Base-by-base conservation (phyloP, 1,139 yeast species). In the Pichia sp. region DNA sequence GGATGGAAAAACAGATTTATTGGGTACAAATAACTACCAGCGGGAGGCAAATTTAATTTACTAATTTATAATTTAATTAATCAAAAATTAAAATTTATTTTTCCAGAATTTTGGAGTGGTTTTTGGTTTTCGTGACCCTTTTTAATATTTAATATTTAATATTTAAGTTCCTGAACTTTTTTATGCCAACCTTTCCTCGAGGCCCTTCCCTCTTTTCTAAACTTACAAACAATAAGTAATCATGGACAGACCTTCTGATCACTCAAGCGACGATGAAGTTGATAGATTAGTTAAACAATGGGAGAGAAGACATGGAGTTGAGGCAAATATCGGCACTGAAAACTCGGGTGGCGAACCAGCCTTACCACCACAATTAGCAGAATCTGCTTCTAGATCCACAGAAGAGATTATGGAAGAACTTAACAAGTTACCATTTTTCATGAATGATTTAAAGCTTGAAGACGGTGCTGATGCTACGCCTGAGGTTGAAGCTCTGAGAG, bases 391-490 rank as follows among this genome's bases (percentile, higher is more conserved):
- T 52, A 85, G 84, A 63, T 68, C 88, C 3, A 76, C 87, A 0
- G 96, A 87, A 53, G 93, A 90, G 55, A 84, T 90, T 28, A 76
- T 88, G 71, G 73, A 74, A 30, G 96, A 90, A 61, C 73, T 93
- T 63, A 90, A 89, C 66, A 76, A 87, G 61, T 73, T 90, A 66
- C 99, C 99, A 18, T 87, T 93, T 62, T 95, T 93, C 74, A 95
- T 93, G 99, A 90, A 93, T 10, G 79, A 87, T 62, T 70, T 90
- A 31, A 96, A 86, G 61, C 87, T 82, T 42, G 78, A 82, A 8
- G 93, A 88, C 10, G 86, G 81, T 11, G 88, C 86, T 39, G 95
- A 91, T 38, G 86, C 82, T 46, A 89, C 88, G 62, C 65, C 75
- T 7, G 84, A 81, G 50, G 70, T 95, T 27, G 98, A 93, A 65